Evolutionary conservation across 805 yeast species (phyloP).

Genomic region (Clavispora phyllophila): DNA sequence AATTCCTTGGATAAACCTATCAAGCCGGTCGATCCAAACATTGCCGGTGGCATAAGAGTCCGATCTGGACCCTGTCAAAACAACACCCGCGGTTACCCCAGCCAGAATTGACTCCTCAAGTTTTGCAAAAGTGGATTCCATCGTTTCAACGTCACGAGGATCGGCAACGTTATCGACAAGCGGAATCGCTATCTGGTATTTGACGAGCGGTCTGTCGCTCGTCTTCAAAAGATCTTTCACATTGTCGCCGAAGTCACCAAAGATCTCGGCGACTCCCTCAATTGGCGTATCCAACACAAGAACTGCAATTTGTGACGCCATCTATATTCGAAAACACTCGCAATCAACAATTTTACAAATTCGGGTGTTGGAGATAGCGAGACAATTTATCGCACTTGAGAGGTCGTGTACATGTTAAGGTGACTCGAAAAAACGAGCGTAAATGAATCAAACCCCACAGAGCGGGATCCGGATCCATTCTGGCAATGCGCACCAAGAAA

Average conservation of each 20-base stretch:
- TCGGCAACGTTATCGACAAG: slow-evolving; percentile 9
- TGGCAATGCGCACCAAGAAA: too few species aligned
- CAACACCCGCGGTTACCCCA: slow-evolving; percentile 33
- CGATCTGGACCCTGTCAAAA: slow-evolving; percentile 49
- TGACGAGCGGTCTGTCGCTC: slow-evolving; percentile 18
- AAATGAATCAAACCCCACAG: neutral
- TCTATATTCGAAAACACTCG: neutral
- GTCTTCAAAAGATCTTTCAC: slow-evolving; percentile 27
- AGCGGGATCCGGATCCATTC: too few species aligned
- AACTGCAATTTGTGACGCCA: slow-evolving; percentile 30
- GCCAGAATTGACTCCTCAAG: slow-evolving; percentile 22
- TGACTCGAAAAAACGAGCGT: neutral
- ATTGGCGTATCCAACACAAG: slow-evolving; percentile 38
- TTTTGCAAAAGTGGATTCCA: slow-evolving; percentile 11
- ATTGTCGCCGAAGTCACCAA: slow-evolving; percentile 53
- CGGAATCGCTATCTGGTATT: slow-evolving; percentile 34
- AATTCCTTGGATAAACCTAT: slow-evolving; percentile 24
- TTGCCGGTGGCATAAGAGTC: slow-evolving; percentile 40
- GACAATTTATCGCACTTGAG: too few species aligned
- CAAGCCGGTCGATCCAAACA: slow-evolving; percentile 39
- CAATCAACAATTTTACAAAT: too few species aligned
- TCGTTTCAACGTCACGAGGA: slow-evolving; percentile 2
- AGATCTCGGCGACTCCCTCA: slow-evolving; percentile 21
- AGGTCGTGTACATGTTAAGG: neutral
- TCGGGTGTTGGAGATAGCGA: too few species aligned